These are phyloP conservation scores for Aspergillus sp. DNA, from an alignment of 2,329 filamentous ascomycete species.

Conservation along the genomic window DNA sequence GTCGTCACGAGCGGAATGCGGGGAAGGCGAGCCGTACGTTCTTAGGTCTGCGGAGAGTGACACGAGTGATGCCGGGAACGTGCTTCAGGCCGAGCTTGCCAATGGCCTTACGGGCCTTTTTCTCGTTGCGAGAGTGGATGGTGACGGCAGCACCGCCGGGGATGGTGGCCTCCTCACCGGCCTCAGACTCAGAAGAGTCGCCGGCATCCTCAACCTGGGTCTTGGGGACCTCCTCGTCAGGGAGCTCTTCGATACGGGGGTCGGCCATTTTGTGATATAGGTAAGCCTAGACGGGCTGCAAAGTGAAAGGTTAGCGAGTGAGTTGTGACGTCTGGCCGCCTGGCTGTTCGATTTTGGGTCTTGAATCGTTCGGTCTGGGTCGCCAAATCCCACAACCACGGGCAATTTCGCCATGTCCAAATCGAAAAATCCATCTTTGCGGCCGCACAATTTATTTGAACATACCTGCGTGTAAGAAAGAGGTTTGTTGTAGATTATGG, in stretches of 20 bases:
- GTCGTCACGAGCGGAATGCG: constrained; percentile 13
- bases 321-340: constrained; percentile 9
- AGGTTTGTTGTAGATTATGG: constrained; percentile 34
- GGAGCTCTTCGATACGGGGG: constrained; percentile 95
- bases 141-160: constrained; percentile 85
- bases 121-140: constrained; percentile 99
- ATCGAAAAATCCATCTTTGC: constrained; percentile 18
- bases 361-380: constrained; percentile 21
- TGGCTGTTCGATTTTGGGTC: constrained; percentile 17
- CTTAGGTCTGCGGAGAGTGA: constrained; percentile 97
- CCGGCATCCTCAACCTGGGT: constrained; percentile 71
- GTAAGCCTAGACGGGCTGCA: constrained; percentile 22
- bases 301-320: constrained; percentile 21
- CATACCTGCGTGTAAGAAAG: constrained; percentile 37
- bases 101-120: constrained; percentile 99
- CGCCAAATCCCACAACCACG: constrained; percentile 18
- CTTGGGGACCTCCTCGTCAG: constrained; percentile 83
- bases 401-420: constrained; percentile 25
- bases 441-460: constrained; percentile 23
- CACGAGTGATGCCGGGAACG: constrained; percentile 94
- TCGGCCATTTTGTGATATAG: constrained; percentile 74
- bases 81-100: constrained; percentile 97
- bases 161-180: constrained; percentile 60
- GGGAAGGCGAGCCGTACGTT: constrained; percentile 67
- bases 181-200: constrained; percentile 52